Conservation (phyloP, 192 early-diverging fungal genomes). For the Phycomyces nitens region DNA sequence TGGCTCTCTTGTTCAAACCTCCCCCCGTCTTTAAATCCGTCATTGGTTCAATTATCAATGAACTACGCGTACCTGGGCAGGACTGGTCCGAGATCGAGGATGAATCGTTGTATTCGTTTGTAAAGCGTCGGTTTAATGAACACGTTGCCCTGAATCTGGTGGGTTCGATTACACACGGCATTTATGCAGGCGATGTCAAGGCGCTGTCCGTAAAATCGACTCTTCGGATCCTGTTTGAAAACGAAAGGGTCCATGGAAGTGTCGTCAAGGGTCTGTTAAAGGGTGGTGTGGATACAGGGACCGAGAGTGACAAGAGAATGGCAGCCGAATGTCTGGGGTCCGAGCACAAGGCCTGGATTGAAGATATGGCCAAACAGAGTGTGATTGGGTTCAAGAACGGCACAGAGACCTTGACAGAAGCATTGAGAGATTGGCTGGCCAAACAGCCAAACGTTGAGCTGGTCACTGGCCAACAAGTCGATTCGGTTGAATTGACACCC, state of each 20-base stretch:
- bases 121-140: conserved; percentile 71
- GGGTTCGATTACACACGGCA: conserved; percentile 87
- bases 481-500: conserved; percentile 35
- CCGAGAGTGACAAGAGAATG: conserved; percentile 32
- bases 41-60: conserved; percentile 52
- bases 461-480: conserved; percentile 39
- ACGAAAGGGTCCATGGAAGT: conserved; percentile 58
- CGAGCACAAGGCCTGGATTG: conserved; percentile 47
- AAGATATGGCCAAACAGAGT: conserved; percentile 56
- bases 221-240: conserved; percentile 67
- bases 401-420: conserved; percentile 63
- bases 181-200: conserved; percentile 86
- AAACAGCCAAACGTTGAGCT: conserved; percentile 57
- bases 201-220: conserved; percentile 74
- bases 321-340: conserved; percentile 7
- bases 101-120: conserved; percentile 85
- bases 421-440: conserved; percentile 50
- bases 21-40: conserved; percentile 53
- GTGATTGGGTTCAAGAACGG: conserved; percentile 85
- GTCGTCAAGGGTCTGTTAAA: conserved; percentile 47
- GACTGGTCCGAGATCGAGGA: conserved; percentile 43
- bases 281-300: conserved; percentile 32
- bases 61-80: conserved; percentile 27
- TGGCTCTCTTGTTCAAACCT: conserved; percentile 27
- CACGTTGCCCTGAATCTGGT: conserved; percentile 77